Base-by-base conservation (phyloP, 208 protist genomes). In the Leishmania guyanensis region DNA sequence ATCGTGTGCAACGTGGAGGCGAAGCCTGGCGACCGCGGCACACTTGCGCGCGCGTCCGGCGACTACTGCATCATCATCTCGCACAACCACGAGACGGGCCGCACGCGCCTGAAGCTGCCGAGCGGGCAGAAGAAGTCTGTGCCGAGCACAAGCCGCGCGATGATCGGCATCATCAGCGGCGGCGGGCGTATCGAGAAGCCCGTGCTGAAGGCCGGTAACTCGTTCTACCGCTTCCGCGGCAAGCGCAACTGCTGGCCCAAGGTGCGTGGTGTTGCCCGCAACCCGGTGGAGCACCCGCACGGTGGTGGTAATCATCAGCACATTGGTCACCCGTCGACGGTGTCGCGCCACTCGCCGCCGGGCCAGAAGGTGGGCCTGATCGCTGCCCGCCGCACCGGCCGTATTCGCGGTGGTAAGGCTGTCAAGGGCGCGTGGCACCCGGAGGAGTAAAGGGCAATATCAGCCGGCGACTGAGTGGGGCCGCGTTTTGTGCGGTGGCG, bases 281-380 rank as follows among this genome's bases (percentile, higher is more conserved):
- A 99, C 96, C 97, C 98, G 43, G 96, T 99, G 60, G 98, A 99
- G 93, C 99, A 99, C 91, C 99, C 99, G 53, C 98, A 99, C 89
- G 99, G 99, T 98, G 99, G 99, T 99, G 99, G 99, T 99, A 99
- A 99, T 91, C 99, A 99, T 96, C 99, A 99, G 98, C 99, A 99
- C 92, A 99, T 99, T 94, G 99, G 99, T 91, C 93, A 99, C 86
- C 94, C 98, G 54, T 98, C 95, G 22, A 99, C 98, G 75, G 93
- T 98, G 39, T 97, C 92, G 93, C 87, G 92, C 92, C 71, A 97
- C 85, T 83, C 89, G 22, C 94, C 98, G 68, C 92, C 99, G 77
- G 99, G 99, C 92, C 95, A 98, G 85, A 99, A 99, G 93, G 93
- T 99, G 86, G 99, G 99, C 97, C 97, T 99, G 76, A 99, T 99